Conservation (phyloP, 352 stramenopile species). For the Globisporangium paroecandrum region DNA sequence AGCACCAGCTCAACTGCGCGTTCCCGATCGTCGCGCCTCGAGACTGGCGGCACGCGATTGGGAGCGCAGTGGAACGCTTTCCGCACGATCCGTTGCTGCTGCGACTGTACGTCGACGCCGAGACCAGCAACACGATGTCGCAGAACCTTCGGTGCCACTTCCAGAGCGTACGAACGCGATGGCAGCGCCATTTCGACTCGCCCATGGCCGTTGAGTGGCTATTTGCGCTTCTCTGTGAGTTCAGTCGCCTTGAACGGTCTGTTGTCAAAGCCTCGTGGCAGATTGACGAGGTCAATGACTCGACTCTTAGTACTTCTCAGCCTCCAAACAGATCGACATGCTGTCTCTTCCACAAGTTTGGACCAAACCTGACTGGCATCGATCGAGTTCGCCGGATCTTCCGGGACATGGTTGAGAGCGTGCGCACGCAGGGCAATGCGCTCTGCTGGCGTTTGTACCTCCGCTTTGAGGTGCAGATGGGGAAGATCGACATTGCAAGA, state of each 20-base stretch:
- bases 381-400: conserved; percentile 59
- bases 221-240: conserved; percentile 67
- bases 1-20: conserved; percentile 32
- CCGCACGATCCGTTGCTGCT: conserved; percentile 51
- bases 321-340: conserved; percentile 21
- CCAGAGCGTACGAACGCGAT: conserved; percentile 33
- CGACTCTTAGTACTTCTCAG: background rate
- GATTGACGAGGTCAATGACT: background rate
- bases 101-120: conserved; percentile 69
- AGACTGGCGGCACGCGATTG: conserved; percentile 45
- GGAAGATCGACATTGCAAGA: conserved; percentile 61
- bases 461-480: conserved; percentile 69
- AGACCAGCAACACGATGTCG: conserved; percentile 68
- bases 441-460: conserved; percentile 75
- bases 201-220: conserved; percentile 67
- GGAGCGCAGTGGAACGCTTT: conserved; percentile 32
- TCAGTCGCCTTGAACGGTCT: conserved; percentile 50
- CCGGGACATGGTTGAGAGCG: conserved; percentile 54
- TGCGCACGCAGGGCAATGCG: conserved; percentile 47
- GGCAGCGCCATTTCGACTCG: conserved; percentile 58
- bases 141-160: conserved; percentile 71
- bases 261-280: conserved; percentile 16
- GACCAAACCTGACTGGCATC: conserved; percentile 47
- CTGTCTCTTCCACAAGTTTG: conserved; percentile 71
- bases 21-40: conserved; percentile 47